Evolutionary conservation across 1,139 yeast species (phyloP).

Genomic region (Taphrina populina): DNA sequence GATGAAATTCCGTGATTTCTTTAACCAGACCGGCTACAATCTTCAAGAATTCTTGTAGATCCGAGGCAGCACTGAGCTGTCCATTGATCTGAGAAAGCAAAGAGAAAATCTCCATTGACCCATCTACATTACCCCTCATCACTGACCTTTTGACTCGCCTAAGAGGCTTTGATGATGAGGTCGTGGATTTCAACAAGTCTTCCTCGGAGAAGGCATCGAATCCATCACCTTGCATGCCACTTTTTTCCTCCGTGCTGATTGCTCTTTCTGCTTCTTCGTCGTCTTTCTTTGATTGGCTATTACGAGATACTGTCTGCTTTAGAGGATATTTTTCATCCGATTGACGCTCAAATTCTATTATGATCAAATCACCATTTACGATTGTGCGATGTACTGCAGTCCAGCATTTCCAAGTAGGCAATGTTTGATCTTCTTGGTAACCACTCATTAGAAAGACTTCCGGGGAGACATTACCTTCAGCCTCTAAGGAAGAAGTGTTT

Average conservation of each 20-base stretch:
- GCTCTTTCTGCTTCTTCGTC: conserved; percentile 5
- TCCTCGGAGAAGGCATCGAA: conserved; percentile 31
- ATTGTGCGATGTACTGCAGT: conserved; percentile 21
- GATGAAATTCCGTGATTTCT: conserved; percentile 28
- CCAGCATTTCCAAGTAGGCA: conserved; percentile 22
- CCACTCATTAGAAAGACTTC: conserved; percentile 21
- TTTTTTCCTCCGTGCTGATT: conserved; percentile 7
- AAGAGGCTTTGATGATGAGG: conserved; percentile 17
- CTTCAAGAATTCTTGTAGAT: conserved; percentile 18
- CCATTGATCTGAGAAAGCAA: conserved; percentile 22
- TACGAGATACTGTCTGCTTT: neutral
- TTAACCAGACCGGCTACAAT: conserved; percentile 30
- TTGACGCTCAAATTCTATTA: conserved; percentile 26
- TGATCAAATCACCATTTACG: conserved; percentile 18
- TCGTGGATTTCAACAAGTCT: conserved; percentile 24
- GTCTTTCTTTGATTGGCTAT: neutral
- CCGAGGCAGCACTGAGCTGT: conserved; percentile 28
- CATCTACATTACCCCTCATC: conserved; percentile 10
- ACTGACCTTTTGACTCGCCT: conserved; percentile 22
- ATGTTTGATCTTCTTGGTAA: conserved; percentile 4
- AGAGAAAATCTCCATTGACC: conserved; percentile 31
- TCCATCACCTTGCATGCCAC: conserved; percentile 29
- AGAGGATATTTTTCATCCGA: conserved; percentile 12
- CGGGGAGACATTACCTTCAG: conserved; percentile 29
- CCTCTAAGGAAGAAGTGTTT: conserved; percentile 22